These are phyloP conservation scores for Rostrohypoxylon terebratum DNA, from an alignment of 495 filamentous ascomycete species.

Conservation along the genomic window DNA sequence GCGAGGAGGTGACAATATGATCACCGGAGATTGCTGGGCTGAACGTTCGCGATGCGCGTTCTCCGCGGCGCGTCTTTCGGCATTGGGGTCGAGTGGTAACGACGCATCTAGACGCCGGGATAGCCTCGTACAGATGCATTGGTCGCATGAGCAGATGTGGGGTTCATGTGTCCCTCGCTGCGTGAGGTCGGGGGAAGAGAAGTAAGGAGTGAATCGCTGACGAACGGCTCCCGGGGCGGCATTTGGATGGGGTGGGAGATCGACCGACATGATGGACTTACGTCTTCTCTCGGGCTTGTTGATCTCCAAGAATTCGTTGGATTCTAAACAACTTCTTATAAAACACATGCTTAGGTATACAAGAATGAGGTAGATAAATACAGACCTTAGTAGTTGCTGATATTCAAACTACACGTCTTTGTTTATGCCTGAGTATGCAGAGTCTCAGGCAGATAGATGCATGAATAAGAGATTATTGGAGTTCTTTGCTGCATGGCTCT, in stretches of 20 bases:
- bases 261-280: constrained; percentile 11
- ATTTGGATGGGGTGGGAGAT: neutral
- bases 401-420: neutral
- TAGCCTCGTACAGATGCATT: constrained; percentile 3
- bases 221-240: neutral
- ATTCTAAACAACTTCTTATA: neutral
- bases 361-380: neutral
- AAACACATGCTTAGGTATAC: constrained; percentile 37
- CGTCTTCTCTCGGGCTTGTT: constrained; percentile 2
- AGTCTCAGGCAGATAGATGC: neutral
- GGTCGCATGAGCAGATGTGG: constrained; percentile 16
- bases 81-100: neutral
- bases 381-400: neutral
- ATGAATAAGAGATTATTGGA: neutral
- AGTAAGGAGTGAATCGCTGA: neutral
- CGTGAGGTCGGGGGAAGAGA: neutral
- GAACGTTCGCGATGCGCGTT: neutral
- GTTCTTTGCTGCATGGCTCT: constrained; percentile 8
- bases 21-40: neutral
- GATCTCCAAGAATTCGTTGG: neutral
- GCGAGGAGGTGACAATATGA: neutral
- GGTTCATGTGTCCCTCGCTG: neutral
- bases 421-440: constrained; percentile 7
- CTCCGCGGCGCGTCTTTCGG: neutral
- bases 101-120: neutral